Conservation (phyloP, 164 flowering plant species). For the Umbilicus rupestris region DNA sequence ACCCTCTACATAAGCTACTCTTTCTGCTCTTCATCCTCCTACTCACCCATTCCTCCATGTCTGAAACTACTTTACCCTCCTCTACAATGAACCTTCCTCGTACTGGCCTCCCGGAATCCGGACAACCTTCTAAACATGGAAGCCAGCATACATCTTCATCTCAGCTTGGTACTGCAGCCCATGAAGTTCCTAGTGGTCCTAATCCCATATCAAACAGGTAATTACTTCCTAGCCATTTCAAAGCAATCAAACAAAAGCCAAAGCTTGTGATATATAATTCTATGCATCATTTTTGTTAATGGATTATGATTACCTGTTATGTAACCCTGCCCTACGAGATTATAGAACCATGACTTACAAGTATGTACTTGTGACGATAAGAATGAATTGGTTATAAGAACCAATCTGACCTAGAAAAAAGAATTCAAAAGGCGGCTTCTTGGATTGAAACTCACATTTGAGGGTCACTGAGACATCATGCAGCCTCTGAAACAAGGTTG, state of each 20-base stretch:
- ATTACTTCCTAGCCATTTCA: not conserved
- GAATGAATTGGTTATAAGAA: too few species aligned
- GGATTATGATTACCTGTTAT: too few species aligned
- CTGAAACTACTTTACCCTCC: slow-evolving; percentile 1
- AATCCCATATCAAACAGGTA: slow-evolving; percentile 7
- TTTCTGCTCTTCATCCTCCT: not conserved
- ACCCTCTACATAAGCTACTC: too few species aligned
- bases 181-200: slow-evolving; percentile 8
- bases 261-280: too few species aligned
- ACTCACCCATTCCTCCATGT: not conserved
- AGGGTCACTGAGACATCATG: not conserved
- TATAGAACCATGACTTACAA: too few species aligned
- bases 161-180: not conserved
- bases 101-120: not conserved
- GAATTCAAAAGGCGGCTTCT: not conserved
- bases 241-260: too few species aligned
- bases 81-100: slow-evolving; percentile 1
- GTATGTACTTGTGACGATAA: too few species aligned
- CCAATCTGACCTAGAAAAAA: not conserved
- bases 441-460: not conserved
- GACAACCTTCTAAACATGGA: not conserved
- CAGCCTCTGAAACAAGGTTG: not conserved
- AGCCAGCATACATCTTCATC: slow-evolving; percentile 1
- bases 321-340: too few species aligned
- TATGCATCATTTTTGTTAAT: too few species aligned